Percentiles rank a stretch among this genome's conserved stretches.
Evolutionary conservation across 73 alveolate genomes (phyloP).

Genomic region (Symbiodinium natans): DNA sequence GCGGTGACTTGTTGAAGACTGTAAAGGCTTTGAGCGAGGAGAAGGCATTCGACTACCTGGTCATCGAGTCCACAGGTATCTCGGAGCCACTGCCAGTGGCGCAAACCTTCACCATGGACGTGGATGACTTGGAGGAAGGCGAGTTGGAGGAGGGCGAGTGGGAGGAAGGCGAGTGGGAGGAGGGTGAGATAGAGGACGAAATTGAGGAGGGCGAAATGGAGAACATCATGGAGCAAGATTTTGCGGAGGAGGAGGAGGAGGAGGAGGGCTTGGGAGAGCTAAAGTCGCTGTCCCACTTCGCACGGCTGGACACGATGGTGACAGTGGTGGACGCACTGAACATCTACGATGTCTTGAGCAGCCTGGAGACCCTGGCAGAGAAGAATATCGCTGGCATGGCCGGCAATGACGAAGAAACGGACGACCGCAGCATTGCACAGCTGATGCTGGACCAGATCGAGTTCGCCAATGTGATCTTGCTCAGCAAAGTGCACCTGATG

Average conservation of each 20-base stretch:
- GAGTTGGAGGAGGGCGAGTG: conserved; percentile 4
- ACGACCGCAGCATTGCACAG: conserved; percentile 94
- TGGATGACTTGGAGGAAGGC: conserved; percentile 53
- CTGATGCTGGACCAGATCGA: conserved; percentile 95
- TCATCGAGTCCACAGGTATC: conserved; percentile 95
- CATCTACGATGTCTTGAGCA: conserved; percentile 59
- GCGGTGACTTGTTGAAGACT: conserved; percentile 62
- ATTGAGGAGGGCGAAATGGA: background rate
- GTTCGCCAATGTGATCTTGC: conserved; percentile 95
- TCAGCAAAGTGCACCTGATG: conserved; percentile 95
- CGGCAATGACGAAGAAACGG: conserved; percentile 72
- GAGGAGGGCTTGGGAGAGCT: conserved; percentile 34
- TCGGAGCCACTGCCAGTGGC: conserved; percentile 96
- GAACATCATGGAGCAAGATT: background rate
- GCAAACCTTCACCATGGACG: conserved; percentile 62
- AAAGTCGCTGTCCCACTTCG: conserved; percentile 93
- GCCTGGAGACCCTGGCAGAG: conserved; percentile 51
- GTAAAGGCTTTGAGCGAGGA: conserved; percentile 94
- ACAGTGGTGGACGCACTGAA: conserved; percentile 95
- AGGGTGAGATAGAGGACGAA: conserved; percentile 65
- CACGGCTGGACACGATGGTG: conserved; percentile 95
- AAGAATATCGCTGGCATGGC: conserved; percentile 35
- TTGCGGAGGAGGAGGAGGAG: conserved; percentile 16
- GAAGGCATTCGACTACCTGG: conserved; percentile 95
- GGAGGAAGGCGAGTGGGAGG: conserved; percentile 83